phyloP scores from a whole-genome alignment of 768 basidiomycete species.

The Mycena capillaripes region DNA sequence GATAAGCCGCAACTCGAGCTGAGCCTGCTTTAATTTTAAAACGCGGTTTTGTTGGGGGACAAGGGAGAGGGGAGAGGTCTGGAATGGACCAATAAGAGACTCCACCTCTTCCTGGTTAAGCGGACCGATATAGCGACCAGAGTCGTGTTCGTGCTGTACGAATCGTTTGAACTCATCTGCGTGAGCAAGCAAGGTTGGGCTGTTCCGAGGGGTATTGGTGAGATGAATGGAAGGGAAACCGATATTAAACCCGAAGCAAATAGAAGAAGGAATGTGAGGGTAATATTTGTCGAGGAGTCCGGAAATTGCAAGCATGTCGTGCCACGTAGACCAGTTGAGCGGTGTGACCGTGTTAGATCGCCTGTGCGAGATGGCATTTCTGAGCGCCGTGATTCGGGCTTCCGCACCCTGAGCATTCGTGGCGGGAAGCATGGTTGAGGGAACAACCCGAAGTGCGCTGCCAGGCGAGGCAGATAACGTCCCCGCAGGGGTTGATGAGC shows the following conservation, averaged over 20 bases:
- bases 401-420: slow-evolving; percentile 47
- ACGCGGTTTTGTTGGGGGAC: slow-evolving; percentile 40
- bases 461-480: background rate
- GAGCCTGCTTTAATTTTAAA: too few species aligned
- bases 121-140: slow-evolving; percentile 38
- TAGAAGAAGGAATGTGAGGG: slow-evolving; percentile 23
- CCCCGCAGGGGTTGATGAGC: background rate
- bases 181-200: slow-evolving; percentile 15
- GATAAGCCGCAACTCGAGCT: slow-evolving; percentile 34
- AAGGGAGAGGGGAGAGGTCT: slow-evolving; percentile 46
- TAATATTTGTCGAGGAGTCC: slow-evolving; percentile 34
- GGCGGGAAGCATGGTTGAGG: slow-evolving; percentile 13
- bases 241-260: slow-evolving; percentile 39
- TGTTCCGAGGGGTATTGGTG: slow-evolving; percentile 40
- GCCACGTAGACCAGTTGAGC: slow-evolving; percentile 35
- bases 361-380: slow-evolving; percentile 42
- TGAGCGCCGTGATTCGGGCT: slow-evolving; percentile 41
- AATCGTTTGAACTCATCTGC: slow-evolving; percentile 16
- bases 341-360: slow-evolving; percentile 34
- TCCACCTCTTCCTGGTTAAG: slow-evolving; percentile 33
- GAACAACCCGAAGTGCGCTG: background rate
- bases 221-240: slow-evolving; percentile 32
- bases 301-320: background rate
- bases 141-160: slow-evolving; percentile 26
- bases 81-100: slow-evolving; percentile 43